Conservation (phyloP, 495 filamentous ascomycete genomes). For the Aspergillus homomorphus region DNA sequence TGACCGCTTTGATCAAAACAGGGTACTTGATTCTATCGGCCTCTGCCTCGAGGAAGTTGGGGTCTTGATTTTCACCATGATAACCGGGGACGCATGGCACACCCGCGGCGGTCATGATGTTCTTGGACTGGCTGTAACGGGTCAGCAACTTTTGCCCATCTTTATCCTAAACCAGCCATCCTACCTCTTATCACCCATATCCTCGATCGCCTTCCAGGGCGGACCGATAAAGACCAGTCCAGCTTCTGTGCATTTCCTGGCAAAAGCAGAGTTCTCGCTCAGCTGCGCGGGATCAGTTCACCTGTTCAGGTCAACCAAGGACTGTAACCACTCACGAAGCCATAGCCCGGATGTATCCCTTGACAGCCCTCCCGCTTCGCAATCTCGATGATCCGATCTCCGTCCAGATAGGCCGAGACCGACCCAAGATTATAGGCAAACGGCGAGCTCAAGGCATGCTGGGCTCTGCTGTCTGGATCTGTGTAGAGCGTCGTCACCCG, state of each 20-base stretch:
- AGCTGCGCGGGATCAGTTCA: slow-evolving; percentile 36
- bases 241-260: slow-evolving; percentile 81
- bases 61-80: slow-evolving; percentile 81
- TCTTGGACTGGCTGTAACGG: slow-evolving; percentile 64
- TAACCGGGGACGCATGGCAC: slow-evolving; percentile 97
- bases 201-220: slow-evolving; percentile 86
- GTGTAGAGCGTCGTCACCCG: slow-evolving; percentile 94
- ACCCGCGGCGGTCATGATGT: slow-evolving; percentile 90
- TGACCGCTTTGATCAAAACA: slow-evolving; percentile 94
- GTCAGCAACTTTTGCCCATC: slow-evolving; percentile 7
- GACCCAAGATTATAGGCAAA: slow-evolving; percentile 79
- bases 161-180: neutral
- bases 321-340: slow-evolving; percentile 61
- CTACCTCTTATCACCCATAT: slow-evolving; percentile 95
- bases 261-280: slow-evolving; percentile 92
- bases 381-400: slow-evolving; percentile 82
- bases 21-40: slow-evolving; percentile 85
- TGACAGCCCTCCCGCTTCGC: slow-evolving; percentile 82
- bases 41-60: slow-evolving; percentile 63
- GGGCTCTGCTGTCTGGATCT: slow-evolving; percentile 79
- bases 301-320: neutral
- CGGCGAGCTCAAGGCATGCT: slow-evolving; percentile 84
- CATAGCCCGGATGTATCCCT: slow-evolving; percentile 94
- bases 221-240: slow-evolving; percentile 95
- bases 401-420: slow-evolving; percentile 83